These are phyloP conservation scores for Solanum virginianum DNA, from an alignment of 257 asterid species.

Conservation along the genomic window DNA sequence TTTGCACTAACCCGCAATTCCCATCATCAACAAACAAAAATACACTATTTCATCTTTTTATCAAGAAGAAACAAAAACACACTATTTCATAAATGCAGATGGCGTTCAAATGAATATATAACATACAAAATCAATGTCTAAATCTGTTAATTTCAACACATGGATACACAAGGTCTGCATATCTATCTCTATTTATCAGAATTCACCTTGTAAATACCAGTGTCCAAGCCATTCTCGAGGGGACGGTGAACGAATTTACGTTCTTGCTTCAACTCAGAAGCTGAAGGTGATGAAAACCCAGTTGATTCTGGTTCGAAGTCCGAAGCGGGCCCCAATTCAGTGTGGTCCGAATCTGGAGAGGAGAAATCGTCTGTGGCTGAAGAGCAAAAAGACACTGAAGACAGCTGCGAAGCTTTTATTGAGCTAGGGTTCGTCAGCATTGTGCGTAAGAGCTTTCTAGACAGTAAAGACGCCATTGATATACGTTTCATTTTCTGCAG, in stretches of 20 bases:
- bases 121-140: neutral
- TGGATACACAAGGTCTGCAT: neutral
- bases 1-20: neutral
- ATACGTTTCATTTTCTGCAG: neutral
- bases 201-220: constrained; percentile 60
- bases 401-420: constrained; percentile 3
- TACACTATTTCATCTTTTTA: neutral
- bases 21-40: neutral
- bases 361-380: constrained; percentile 6
- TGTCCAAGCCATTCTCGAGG: constrained; percentile 71
- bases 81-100: neutral
- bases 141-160: neutral
- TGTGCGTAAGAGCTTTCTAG: constrained; percentile 22
- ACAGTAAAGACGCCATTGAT: constrained; percentile 52
- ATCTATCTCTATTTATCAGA: neutral
- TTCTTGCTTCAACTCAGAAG: constrained; percentile 13
- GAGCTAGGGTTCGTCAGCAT: constrained; percentile 9
- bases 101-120: neutral
- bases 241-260: constrained; percentile 20
- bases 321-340: neutral
- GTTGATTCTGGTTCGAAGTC: constrained; percentile 20
- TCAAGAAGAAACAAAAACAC: neutral
- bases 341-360: constrained; percentile 1
- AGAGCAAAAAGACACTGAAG: constrained; percentile 19
- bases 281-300: constrained; percentile 8